A percentile compares a stretch with the other conserved stretches of the same genome.
These are phyloP conservation scores for Calonectria leucothoes DNA, from an alignment of 2,329 filamentous ascomycete genomes.

Conservation along the genomic window DNA sequence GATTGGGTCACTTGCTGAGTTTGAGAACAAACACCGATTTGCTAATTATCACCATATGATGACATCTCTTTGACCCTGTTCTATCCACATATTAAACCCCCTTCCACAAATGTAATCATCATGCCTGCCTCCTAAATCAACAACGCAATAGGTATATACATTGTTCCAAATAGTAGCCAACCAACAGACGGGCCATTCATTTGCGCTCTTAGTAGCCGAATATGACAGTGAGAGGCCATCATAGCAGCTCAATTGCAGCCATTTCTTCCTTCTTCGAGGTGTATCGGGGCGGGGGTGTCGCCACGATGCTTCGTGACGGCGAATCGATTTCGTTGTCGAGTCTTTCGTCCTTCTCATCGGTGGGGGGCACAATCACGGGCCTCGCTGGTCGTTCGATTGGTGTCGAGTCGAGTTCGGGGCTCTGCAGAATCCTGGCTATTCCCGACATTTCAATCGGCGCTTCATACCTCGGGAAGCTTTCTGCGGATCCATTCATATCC, in stretches of 20 bases:
- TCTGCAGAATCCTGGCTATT: background rate
- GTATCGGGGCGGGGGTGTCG: background rate
- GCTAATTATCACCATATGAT: background rate
- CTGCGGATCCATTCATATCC: background rate
- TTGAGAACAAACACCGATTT: background rate
- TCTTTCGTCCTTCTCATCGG: background rate
- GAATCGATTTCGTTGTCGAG: background rate
- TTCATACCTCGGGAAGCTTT: background rate
- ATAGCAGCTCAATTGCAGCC: background rate
- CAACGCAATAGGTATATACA: background rate
- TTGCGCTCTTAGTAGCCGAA: background rate
- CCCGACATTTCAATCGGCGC: background rate
- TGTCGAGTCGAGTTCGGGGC: background rate
- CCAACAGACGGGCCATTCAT: background rate
- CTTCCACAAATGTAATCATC: background rate
- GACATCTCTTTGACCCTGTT: fast-evolving
- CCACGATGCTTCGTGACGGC: background rate
- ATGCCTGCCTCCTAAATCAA: background rate
- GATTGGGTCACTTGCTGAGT: background rate
- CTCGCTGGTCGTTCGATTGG: background rate
- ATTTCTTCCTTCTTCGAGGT: background rate
- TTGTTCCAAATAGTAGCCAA: background rate
- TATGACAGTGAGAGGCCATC: background rate
- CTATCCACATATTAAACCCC: background rate
- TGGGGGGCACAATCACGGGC: background rate